Conservation (phyloP, 2,329 filamentous ascomycete genomes). For the Albophoma yamanashiensis region DNA sequence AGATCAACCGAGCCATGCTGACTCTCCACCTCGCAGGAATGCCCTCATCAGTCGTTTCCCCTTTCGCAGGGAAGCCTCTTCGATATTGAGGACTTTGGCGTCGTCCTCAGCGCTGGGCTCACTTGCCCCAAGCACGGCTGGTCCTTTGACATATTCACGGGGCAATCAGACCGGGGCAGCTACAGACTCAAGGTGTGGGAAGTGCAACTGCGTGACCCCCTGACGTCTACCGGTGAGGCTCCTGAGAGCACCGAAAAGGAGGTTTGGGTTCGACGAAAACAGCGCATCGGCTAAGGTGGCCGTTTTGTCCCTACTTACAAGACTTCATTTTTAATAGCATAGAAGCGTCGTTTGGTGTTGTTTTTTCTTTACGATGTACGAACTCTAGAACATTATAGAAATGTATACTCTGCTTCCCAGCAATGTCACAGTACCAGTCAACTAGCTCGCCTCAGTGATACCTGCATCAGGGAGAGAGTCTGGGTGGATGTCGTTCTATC, state of each 20-base stretch:
- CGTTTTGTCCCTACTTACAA: neutral
- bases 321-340: neutral
- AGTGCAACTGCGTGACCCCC: conserved; percentile 36
- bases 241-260: conserved; percentile 14
- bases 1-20: conserved; percentile 1
- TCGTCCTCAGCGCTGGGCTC: conserved; percentile 50
- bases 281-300: conserved; percentile 18
- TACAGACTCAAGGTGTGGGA: conserved; percentile 57
- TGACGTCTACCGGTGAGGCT: neutral
- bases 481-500: no score
- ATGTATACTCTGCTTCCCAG: neutral
- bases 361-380: neutral
- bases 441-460: no score
- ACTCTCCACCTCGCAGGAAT: conserved; percentile 33
- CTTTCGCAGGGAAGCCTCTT: conserved; percentile 52
- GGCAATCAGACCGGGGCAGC: conserved; percentile 47
- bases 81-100: conserved; percentile 64
- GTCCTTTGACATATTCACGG: conserved; percentile 60
- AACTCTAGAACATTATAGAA: no score
- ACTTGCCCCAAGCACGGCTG: conserved; percentile 60
- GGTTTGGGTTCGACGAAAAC: conserved; percentile 34
- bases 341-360: neutral
- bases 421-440: no score
- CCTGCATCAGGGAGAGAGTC: no score
- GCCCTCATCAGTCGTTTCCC: conserved; percentile 57